phyloP scores from a whole-genome alignment of 192 early-diverging fungal species.

The Globomyces pollinis-pini region DNA sequence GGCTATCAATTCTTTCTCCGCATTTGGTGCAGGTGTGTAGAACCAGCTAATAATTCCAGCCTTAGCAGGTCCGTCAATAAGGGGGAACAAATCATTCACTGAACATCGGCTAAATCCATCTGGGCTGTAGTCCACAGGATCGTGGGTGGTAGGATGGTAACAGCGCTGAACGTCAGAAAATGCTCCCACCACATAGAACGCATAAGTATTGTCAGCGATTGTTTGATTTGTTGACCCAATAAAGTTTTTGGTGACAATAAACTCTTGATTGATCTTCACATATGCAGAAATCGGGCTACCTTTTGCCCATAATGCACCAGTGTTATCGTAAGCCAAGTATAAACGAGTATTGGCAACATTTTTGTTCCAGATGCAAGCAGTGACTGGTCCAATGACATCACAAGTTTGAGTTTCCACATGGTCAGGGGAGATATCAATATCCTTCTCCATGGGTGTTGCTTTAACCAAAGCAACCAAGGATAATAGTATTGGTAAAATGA shows the following conservation, averaged over 20 bases:
- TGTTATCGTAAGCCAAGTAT: background rate
- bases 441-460: background rate
- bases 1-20: background rate
- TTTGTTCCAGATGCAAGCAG: background rate
- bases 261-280: background rate
- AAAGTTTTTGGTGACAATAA: background rate
- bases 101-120: conserved; percentile 1
- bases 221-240: background rate
- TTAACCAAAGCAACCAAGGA: background rate
- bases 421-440: background rate
- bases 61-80: background rate
- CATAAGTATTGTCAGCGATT: background rate
- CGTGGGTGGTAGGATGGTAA: conserved; percentile 2
- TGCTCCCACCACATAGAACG: background rate
- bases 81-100: background rate
- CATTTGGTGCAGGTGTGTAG: background rate
- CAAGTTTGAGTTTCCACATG: background rate
- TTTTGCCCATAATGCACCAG: conserved; percentile 3
- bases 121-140: background rate
- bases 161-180: conserved; percentile 7
- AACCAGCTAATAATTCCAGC: conserved; percentile 1
- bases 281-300: background rate
- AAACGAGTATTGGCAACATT: background rate
- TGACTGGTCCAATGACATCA: background rate
- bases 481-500: background rate